Evolutionary conservation across 371 early-diverging fungal species (phyloP).

Genomic region (Coemansia sp.): DNA sequence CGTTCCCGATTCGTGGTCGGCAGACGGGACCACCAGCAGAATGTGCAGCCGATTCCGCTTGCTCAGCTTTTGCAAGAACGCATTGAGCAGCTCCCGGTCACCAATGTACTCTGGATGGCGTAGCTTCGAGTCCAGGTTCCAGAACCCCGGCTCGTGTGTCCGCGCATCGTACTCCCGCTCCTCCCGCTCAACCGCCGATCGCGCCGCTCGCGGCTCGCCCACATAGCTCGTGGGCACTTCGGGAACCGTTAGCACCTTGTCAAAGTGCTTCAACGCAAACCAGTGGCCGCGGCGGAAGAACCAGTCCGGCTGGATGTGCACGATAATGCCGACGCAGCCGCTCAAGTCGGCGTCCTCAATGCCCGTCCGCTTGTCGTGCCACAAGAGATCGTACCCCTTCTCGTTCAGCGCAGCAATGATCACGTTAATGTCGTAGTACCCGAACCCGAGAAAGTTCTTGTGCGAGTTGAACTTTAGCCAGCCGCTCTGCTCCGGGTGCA

Average conservation of each 20-base stretch:
- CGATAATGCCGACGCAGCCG: constrained; percentile 29
- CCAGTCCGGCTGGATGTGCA: constrained; percentile 40
- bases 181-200: constrained; percentile 15
- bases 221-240: constrained; percentile 18
- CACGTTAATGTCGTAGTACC: constrained; percentile 50
- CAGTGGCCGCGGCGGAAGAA: constrained; percentile 49
- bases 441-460: constrained; percentile 37
- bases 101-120: constrained; percentile 38
- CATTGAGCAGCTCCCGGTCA: constrained; percentile 19
- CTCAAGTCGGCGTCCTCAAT: constrained; percentile 23
- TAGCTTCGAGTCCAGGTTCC: constrained; percentile 44
- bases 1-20: not conserved
- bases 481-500: constrained; percentile 23
- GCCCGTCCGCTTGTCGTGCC: constrained; percentile 37
- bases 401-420: constrained; percentile 31
- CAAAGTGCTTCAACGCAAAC: constrained; percentile 40
- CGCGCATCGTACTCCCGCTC: constrained; percentile 27
- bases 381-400: constrained; percentile 26
- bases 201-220: constrained; percentile 32
- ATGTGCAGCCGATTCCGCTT: constrained; percentile 40
- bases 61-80: constrained; percentile 16
- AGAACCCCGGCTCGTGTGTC: constrained; percentile 31
- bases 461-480: constrained; percentile 44
- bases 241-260: constrained; percentile 17
- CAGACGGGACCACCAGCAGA: constrained; percentile 31